A percentile compares a stretch with the other conserved stretches of the same genome.
Conservation (phyloP, 768 basidiomycete genomes). For the Amanita polypyramis region DNA sequence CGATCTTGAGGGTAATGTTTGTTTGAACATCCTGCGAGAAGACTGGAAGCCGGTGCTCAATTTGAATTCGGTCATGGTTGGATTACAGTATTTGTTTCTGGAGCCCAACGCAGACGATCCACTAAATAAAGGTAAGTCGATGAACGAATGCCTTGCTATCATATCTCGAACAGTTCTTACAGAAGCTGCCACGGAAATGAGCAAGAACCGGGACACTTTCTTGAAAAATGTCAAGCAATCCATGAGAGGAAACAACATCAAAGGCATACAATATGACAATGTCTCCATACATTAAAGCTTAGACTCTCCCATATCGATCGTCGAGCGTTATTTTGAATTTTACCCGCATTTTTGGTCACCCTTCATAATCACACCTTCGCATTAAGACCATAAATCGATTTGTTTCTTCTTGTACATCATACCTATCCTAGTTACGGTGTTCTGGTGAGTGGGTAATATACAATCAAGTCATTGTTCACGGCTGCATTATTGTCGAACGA, state of each 20-base stretch:
- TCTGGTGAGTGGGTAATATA: conserved; percentile 4
- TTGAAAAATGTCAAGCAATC: conserved; percentile 75
- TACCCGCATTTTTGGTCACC: background rate
- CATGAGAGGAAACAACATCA: conserved; percentile 75
- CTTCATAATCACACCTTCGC: background rate
- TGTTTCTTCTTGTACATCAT: background rate
- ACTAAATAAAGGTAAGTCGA: conserved; percentile 80
- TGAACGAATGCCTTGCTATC: conserved; percentile 1
- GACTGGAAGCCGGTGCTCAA: conserved; percentile 99
- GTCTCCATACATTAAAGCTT: conserved; percentile 33
- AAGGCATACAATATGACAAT: conserved; percentile 70
- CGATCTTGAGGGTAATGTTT: conserved; percentile 96
- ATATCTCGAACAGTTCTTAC: conserved; percentile 7
- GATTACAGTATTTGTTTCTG: conserved; percentile 94
- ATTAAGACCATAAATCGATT: background rate
- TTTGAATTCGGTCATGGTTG: conserved; percentile 96
- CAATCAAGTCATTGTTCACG: conserved; percentile 9
- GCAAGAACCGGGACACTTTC: conserved; percentile 80
- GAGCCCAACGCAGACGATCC: conserved; percentile 99
- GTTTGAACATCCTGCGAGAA: conserved; percentile 95
- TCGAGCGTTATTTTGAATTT: background rate
- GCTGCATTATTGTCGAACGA: conserved; percentile 12
- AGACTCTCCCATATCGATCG: conserved; percentile 8
- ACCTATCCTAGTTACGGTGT: too few relatives aligned
- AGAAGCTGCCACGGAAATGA: conserved; percentile 96